Evolutionary conservation across 148 eudicot genomes (phyloP).

Genomic region (Limonium bicolor): DNA sequence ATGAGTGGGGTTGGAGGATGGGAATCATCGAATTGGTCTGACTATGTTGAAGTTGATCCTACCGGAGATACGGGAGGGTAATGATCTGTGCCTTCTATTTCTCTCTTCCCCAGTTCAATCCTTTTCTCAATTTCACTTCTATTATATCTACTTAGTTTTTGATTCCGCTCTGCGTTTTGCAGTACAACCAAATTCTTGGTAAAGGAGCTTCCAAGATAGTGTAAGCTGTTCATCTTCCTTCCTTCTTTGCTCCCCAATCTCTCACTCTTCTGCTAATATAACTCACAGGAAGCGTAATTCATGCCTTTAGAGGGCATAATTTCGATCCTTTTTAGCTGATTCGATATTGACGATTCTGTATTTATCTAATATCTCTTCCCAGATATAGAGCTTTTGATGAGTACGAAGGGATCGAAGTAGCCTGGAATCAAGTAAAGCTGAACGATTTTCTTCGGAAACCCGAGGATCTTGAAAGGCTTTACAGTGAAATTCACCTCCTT

Average conservation of each 20-base stretch:
- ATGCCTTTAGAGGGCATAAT: background rate
- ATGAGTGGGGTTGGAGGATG: conserved; percentile 2
- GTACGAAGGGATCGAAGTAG: conserved; percentile 24
- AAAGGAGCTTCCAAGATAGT: conserved; percentile 82
- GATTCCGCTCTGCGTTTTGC: conserved; percentile 5
- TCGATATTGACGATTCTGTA: background rate
- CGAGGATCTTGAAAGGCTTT: conserved; percentile 25
- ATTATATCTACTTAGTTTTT: background rate
- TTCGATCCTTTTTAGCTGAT: background rate
- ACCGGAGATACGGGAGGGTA: conserved; percentile 88
- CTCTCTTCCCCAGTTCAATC: background rate
- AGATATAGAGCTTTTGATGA: conserved; percentile 30
- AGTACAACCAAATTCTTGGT: conserved; percentile 76
- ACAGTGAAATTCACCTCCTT: conserved; percentile 23
- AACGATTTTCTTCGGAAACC: conserved; percentile 25
- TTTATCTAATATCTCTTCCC: background rate
- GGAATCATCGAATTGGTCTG: conserved; percentile 22
- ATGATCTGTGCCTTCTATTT: background rate
- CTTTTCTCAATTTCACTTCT: background rate
- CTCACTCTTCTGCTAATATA: background rate
- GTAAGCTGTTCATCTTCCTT: conserved; percentile 21
- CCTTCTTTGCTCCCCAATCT: background rate
- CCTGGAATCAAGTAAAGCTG: conserved; percentile 24
- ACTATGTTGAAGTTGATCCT: conserved; percentile 82
- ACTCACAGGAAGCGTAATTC: background rate